Conservation (phyloP, 441 rosid species). For the Syzygium syzygioides region DNA sequence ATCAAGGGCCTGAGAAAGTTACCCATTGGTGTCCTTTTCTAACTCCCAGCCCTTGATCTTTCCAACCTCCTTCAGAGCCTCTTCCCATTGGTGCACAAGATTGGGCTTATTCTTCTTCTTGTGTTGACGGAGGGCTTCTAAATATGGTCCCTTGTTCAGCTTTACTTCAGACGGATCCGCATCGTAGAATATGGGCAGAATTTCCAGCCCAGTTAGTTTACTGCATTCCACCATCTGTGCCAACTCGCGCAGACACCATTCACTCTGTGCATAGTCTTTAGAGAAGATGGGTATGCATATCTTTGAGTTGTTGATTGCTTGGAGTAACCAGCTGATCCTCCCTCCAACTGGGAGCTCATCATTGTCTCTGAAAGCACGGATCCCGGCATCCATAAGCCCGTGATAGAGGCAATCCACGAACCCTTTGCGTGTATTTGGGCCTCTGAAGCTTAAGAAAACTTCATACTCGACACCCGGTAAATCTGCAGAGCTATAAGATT, state of each 20-base stretch:
- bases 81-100: slow-evolving; percentile 8
- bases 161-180: slow-evolving; percentile 8
- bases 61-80: slow-evolving; percentile 7
- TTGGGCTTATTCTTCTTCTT: background rate
- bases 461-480: slow-evolving; percentile 2
- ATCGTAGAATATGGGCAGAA: slow-evolving; percentile 14
- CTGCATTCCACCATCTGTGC: slow-evolving; percentile 12
- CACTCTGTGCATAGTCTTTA: slow-evolving; percentile 8
- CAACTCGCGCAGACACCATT: slow-evolving; percentile 10
- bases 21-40: slow-evolving; percentile 10
- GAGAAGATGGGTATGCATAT: slow-evolving; percentile 15
- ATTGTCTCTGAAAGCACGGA: slow-evolving; percentile 4
- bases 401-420: slow-evolving; percentile 7
- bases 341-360: slow-evolving; percentile 3
- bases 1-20: background rate
- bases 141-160: slow-evolving; percentile 2
- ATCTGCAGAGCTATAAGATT: background rate
- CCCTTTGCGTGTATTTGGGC: slow-evolving; percentile 8
- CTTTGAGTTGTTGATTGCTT: slow-evolving; percentile 9
- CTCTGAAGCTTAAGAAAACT: slow-evolving; percentile 16
- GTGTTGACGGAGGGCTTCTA: background rate
- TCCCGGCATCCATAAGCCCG: background rate
- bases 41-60: slow-evolving; percentile 11
- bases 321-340: slow-evolving; percentile 1
- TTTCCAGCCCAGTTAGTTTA: background rate